Evolutionary conservation across 768 basidiomycete species (phyloP).

Genomic region (Tubosaeta sp.): DNA sequence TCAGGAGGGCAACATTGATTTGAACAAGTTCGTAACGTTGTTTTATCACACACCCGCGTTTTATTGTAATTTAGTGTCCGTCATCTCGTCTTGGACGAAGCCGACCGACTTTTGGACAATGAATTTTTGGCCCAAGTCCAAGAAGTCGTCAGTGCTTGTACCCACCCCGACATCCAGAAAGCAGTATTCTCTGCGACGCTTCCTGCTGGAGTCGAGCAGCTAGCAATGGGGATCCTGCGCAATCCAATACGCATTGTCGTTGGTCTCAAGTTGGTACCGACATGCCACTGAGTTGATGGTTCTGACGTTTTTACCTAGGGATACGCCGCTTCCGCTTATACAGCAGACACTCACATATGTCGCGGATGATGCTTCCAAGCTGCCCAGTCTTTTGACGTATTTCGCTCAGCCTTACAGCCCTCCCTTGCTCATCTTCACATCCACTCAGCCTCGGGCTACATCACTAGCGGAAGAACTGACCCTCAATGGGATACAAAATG

Average conservation of each 20-base stretch:
- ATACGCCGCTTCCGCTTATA: constrained; percentile 91
- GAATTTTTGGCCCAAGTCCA: constrained; percentile 88
- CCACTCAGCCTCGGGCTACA: constrained; percentile 79
- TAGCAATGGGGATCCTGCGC: constrained; percentile 79
- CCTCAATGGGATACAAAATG: constrained; percentile 71
- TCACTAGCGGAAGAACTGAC: constrained; percentile 79
- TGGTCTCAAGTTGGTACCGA: constrained; percentile 75
- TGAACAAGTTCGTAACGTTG: constrained; percentile 61
- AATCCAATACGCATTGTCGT: constrained; percentile 94
- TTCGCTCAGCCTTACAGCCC: constrained; percentile 82
- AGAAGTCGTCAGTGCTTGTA: constrained; percentile 81
- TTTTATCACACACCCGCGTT: background rate
- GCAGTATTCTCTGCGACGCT: constrained; percentile 94
- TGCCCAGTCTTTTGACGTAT: constrained; percentile 80
- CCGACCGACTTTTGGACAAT: constrained; percentile 82
- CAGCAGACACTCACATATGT: constrained; percentile 87
- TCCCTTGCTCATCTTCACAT: constrained; percentile 88
- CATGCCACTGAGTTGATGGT: background rate
- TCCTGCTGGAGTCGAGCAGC: constrained; percentile 80
- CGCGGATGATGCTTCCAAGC: constrained; percentile 90
- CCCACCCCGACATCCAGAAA: constrained; percentile 66
- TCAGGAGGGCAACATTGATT: constrained; percentile 58
- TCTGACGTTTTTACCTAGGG: constrained; percentile 45
- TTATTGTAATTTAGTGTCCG: constrained; percentile 54
- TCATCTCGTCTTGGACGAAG: constrained; percentile 86